Evolutionary conservation across 2,329 filamentous ascomycete genomes (phyloP), one percentile per base, ranked within the genome.

Genomic region (Cladosporium sp.): DNA sequence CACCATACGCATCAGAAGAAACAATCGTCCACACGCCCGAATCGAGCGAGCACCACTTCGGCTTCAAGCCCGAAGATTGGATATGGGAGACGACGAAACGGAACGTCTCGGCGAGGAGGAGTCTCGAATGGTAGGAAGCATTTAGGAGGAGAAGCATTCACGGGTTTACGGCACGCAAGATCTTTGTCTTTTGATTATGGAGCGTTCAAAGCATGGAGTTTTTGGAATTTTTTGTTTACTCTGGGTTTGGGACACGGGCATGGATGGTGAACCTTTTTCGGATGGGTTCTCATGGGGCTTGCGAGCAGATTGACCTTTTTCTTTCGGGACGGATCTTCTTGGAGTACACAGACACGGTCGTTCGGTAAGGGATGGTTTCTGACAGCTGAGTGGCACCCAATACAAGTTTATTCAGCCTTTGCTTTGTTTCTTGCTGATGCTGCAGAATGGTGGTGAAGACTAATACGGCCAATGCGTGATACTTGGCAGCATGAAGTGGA

Each of bases 1-100:
- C 72, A 72, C 46, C 74, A 77, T 39, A 65, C 79, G 46, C 74
- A 76, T 66, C 73, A 76, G 60, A 78, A 74, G 66, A 65, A 26
- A 65, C 63, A 16, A 53, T 59, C 30, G 32, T 65, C 32, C 54
- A 58, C 16, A 65, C 63, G 11, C 63, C 63, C 79, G 48, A 87
- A 83, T 56, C 60, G n/a, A 36, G 58, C 6, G 39, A 62, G 60
- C 30, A 58, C 11, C 57, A 36, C n/a, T 51, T 43, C 25, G 26
- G 43, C 36, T 10, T 39, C 34, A 61, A 64, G 23, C 30, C 54
- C 11, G 49, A 59, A 54, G 36, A 59, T 14, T 54, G 58, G 58
- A 64, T 56, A 7, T 60, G 51, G 57, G 58, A 64, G 32, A 34
- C 61, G 28, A 60, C 53, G 18, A 60, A 58, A 32, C 64, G 65